Conservation (phyloP, 1,139 yeast genomes). For the Suhomyces guaymorum region DNA sequence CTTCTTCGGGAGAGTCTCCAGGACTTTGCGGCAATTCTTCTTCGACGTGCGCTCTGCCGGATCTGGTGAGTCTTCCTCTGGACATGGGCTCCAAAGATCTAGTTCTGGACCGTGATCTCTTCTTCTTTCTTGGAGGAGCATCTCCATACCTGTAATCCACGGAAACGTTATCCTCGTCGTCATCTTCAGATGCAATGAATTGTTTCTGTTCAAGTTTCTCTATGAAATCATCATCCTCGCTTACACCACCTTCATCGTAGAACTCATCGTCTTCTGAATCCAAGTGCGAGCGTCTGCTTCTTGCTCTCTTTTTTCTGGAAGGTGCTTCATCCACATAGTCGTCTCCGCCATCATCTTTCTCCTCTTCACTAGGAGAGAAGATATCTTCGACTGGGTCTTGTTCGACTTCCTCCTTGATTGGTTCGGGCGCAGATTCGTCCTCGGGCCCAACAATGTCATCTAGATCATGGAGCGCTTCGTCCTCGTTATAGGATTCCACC, state of each 20-base stretch:
- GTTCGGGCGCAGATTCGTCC: slow-evolving; percentile 19
- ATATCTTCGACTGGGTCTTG: slow-evolving; percentile 30
- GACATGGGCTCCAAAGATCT: slow-evolving; percentile 24
- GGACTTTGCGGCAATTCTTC: slow-evolving; percentile 27
- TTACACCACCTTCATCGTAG: slow-evolving; percentile 16
- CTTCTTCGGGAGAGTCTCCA: slow-evolving; percentile 22
- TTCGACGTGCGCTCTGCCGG: slow-evolving; percentile 14
- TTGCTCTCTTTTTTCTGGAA: slow-evolving; percentile 10
- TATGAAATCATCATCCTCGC: slow-evolving; percentile 27
- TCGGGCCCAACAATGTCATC: slow-evolving; percentile 38
- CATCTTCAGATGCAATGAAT: slow-evolving; percentile 45
- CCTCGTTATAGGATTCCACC: slow-evolving; percentile 15
- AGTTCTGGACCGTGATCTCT: slow-evolving; percentile 29
- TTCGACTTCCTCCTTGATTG: slow-evolving; percentile 2
- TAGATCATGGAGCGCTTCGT: slow-evolving; percentile 23
- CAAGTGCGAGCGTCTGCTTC: slow-evolving; percentile 8
- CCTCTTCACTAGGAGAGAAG: slow-evolving; percentile 16
- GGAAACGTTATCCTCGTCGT: slow-evolving; percentile 34
- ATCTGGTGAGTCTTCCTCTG: slow-evolving; percentile 20
- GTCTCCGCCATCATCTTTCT: slow-evolving; percentile 14
- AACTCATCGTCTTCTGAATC: slow-evolving; percentile 19
- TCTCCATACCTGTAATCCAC: slow-evolving; percentile 29
- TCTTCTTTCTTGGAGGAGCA: slow-evolving; percentile 19
- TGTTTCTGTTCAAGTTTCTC: slow-evolving; percentile 32
- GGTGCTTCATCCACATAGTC: slow-evolving; percentile 17